These are phyloP conservation scores for Leccinum longicurvipes DNA, from an alignment of 768 basidiomycete species.

Conservation along the genomic window DNA sequence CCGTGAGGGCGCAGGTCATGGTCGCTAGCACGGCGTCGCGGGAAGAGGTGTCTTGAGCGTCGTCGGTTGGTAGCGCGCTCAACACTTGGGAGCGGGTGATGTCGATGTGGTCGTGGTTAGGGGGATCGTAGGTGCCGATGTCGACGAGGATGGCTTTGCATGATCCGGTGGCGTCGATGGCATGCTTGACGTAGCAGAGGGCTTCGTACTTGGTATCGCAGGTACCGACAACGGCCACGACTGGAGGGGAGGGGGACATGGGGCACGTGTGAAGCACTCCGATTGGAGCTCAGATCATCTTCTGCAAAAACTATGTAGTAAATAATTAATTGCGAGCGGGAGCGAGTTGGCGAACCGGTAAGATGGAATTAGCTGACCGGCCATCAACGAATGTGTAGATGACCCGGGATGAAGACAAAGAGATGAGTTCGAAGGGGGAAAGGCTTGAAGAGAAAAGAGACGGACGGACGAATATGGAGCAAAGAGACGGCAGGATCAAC, in stretches of 20 bases:
- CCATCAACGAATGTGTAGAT: too few species aligned
- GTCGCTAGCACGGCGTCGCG: not conserved
- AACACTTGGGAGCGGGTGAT: constrained; percentile 22
- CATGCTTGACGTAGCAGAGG: constrained; percentile 21
- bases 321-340: not conserved
- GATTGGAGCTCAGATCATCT: too few species aligned
- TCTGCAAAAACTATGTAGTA: too few species aligned
- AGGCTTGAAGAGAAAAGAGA: too few species aligned
- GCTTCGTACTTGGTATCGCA: constrained; percentile 28
- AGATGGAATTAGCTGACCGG: too few species aligned
- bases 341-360: not conserved
- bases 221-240: constrained; percentile 26
- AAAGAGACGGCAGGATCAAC: too few species aligned
- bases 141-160: constrained; percentile 30
- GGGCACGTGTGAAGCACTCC: too few species aligned
- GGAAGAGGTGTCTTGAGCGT: too few species aligned
- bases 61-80: not conserved
- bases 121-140: constrained; percentile 18
- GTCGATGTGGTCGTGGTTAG: constrained; percentile 14
- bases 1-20: too few species aligned
- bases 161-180: constrained; percentile 6
- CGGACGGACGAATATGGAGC: too few species aligned
- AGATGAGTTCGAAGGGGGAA: too few species aligned
- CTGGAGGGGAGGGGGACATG: constrained; percentile 4
- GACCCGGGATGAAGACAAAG: too few species aligned